Evolutionary conservation across 2,329 filamentous ascomycete species (phyloP).

Genomic region (Capronia epimyces): DNA sequence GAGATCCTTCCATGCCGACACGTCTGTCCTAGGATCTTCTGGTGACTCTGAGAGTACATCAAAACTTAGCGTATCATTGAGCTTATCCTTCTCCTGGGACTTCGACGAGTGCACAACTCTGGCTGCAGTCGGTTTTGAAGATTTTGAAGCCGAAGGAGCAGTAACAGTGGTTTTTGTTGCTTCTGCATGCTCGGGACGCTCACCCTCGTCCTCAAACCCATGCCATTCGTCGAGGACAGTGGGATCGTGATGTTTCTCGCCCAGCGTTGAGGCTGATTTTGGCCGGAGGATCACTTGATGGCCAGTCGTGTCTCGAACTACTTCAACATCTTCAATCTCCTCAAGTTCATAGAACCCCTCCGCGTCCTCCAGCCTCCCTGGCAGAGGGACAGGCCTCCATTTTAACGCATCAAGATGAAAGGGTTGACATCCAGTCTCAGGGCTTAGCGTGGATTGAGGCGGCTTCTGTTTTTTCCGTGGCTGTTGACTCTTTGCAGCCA

Average conservation of each 20-base stretch:
- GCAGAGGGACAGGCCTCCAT: constrained; percentile 62
- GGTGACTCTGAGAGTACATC: constrained; percentile 34
- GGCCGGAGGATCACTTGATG: constrained; percentile 62
- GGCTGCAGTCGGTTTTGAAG: constrained; percentile 10
- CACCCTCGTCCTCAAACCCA: constrained; percentile 54
- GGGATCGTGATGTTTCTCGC: constrained; percentile 34
- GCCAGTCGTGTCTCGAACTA: constrained; percentile 59
- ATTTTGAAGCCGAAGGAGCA: background rate
- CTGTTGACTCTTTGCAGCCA: constrained; percentile 25
- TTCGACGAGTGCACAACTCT: constrained; percentile 20
- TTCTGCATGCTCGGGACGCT: background rate
- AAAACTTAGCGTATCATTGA: constrained; percentile 19
- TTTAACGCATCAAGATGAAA: constrained; percentile 48
- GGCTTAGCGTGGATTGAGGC: constrained; percentile 2
- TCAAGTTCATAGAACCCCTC: constrained; percentile 90
- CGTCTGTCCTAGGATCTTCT: constrained; percentile 55
- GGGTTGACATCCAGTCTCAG: constrained; percentile 3
- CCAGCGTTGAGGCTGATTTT: constrained; percentile 29
- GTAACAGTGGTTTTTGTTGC: no score
- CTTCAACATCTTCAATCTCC: constrained; percentile 83
- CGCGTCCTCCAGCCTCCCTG: constrained; percentile 77
- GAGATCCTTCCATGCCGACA: constrained; percentile 72
- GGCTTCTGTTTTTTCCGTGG: constrained; percentile 15
- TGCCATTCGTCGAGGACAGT: constrained; percentile 53
- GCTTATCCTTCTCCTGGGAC: constrained; percentile 6